Base-by-base conservation (phyloP, 1,284 basidiomycete genomes). In the Cystobasidium slooffiae region DNA sequence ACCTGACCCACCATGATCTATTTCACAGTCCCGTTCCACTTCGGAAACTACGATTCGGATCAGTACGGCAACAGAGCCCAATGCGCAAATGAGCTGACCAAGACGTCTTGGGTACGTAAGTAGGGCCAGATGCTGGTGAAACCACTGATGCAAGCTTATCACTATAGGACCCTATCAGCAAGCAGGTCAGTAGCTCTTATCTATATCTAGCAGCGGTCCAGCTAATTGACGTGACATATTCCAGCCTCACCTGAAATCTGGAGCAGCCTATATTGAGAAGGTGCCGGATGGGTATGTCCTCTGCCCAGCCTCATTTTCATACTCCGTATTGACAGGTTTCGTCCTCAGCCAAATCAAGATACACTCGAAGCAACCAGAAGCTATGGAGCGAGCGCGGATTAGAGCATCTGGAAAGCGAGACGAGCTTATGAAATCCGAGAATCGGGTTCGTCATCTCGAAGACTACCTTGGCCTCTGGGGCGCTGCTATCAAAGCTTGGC, bases 111-210 rank as follows among this genome's bases (percentile, higher is more conserved):
- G 67, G 65, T 67, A 22, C 18, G 65, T 37, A 9, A 8, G n/a
- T n/a, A 7, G 24, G n/a, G 62, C 7, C 24, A 16, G 20, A 1
- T 51, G 37, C 31, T 3, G 18, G 51, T 39, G 37, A n/a, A 31
- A 43, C 3, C 1, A 18, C 12, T 37, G 10, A n/a, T 14, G 24
- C 24, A 31, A 1, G 5, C 22, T 14, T 37, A 14, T 20, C n/a
- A 4, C n/a, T 12, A 22, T 31, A 67, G 65, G 67, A 68, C 39
- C 67, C 67, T 18, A 68, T 68, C 39, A 68, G 67, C 67, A 68
- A 68, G 58, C 59, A 62, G 59, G 59, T 62, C 6, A 24, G 39
- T 31, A 31, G 31, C 31, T 31, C 31, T 31, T n/a, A 3, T 20
- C 4, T 20, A 3, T 3, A 61, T 8, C 58, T 18, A 3, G 20